Conservation (phyloP, 148 eudicot species). For the Nyssa sinensis region DNA sequence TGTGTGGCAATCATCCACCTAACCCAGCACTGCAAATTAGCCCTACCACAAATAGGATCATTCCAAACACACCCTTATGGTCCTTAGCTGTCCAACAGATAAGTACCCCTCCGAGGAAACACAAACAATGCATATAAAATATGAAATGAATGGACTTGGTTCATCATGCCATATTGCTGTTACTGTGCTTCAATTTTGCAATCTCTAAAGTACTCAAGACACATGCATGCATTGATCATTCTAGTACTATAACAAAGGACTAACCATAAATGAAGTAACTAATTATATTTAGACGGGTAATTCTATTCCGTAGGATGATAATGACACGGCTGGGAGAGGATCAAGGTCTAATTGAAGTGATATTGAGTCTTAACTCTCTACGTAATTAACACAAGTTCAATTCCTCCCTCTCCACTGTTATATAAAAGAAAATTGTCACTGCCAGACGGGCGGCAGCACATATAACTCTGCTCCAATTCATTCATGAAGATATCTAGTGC, state of each 20-base stretch:
- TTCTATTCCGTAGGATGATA: too few relatives aligned
- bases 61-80: slow-evolving; percentile 23
- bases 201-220: background rate
- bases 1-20: slow-evolving; percentile 15
- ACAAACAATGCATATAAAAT: slow-evolving; percentile 9
- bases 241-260: background rate
- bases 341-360: too few relatives aligned
- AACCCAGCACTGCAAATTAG: too few relatives aligned
- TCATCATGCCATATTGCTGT: slow-evolving; percentile 9
- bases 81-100: slow-evolving; percentile 29
- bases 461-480: too few relatives aligned
- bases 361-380: too few relatives aligned
- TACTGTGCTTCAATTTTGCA: background rate
- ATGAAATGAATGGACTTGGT: background rate
- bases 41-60: slow-evolving; percentile 13
- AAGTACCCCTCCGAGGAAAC: slow-evolving; percentile 41
- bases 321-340: too few relatives aligned
- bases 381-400: too few relatives aligned
- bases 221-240: background rate
- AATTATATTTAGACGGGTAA: background rate
- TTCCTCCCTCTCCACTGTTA: too few relatives aligned
- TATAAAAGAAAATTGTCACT: too few relatives aligned
- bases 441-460: too few relatives aligned
- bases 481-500: too few relatives aligned
- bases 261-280: background rate